Evolutionary conservation across 2,329 filamentous ascomycete species (phyloP).

Genomic region (Coniochaeta sp.): DNA sequence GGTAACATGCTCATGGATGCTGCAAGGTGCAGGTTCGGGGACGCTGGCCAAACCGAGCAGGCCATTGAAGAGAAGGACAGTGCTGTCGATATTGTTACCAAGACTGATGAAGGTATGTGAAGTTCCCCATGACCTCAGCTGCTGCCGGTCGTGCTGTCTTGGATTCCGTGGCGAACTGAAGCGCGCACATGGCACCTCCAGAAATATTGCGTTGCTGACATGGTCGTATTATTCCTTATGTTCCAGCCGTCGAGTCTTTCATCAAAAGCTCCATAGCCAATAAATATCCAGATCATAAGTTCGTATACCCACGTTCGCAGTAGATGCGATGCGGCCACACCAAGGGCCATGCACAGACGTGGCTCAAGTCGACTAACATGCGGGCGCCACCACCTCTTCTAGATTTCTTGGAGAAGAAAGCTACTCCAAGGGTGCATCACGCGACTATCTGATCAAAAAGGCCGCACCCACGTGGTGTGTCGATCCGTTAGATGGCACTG

Average conservation of each 20-base stretch:
- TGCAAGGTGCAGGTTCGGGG: slow-evolving; percentile 47
- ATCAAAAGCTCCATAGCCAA: slow-evolving; percentile 52
- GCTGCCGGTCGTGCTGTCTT: too few species aligned
- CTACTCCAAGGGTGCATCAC: slow-evolving; percentile 61
- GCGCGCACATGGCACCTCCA: too few species aligned
- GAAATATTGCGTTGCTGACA: not conserved
- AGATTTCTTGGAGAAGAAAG: slow-evolving; percentile 74
- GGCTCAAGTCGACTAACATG: not conserved
- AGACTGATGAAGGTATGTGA: slow-evolving; percentile 61
- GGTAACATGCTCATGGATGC: slow-evolving; percentile 60
- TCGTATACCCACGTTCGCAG: too few species aligned
- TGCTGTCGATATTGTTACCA: slow-evolving; percentile 70
- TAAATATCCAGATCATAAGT: slow-evolving; percentile 62
- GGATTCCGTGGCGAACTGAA: too few species aligned
- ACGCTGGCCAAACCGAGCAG: slow-evolving; percentile 23
- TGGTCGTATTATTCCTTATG: not conserved
- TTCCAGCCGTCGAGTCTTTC: slow-evolving; percentile 62
- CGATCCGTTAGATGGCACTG: slow-evolving; percentile 72
- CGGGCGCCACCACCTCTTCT: slow-evolving; percentile 4
- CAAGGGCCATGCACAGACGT: not conserved
- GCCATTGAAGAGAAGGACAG: slow-evolving; percentile 61
- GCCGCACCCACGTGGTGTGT: slow-evolving; percentile 64
- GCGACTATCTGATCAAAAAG: slow-evolving; percentile 58
- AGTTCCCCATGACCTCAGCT: not conserved
- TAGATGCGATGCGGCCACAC: too few species aligned